These are phyloP conservation scores for Crucibulum parvulum DNA, from an alignment of 1,284 basidiomycete species.

Conservation along the genomic window DNA sequence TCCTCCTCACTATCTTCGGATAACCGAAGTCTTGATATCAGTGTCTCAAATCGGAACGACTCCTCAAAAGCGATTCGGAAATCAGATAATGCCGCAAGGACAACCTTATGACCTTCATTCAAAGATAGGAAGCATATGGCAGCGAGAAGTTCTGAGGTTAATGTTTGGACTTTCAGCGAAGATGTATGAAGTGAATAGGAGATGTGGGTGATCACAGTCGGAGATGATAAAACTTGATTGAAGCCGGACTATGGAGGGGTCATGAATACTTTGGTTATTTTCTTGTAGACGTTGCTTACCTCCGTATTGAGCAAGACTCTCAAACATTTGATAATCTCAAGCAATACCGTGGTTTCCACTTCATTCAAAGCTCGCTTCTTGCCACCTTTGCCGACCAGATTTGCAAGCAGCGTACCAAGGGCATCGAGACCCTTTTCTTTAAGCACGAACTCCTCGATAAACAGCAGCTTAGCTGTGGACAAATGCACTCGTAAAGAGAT, in stretches of 20 bases:
- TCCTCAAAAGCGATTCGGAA: conserved; percentile 78
- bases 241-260: conserved; percentile 67
- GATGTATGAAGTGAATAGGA: conserved; percentile 74
- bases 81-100: conserved; percentile 83
- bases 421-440: conserved; percentile 72
- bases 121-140: conserved; percentile 83
- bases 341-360: conserved; percentile 69
- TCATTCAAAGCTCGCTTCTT: conserved; percentile 67
- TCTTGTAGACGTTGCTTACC: conserved; percentile 45
- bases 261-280: neutral
- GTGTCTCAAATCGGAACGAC: conserved; percentile 80
- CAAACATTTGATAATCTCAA: conserved; percentile 83
- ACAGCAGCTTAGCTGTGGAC: conserved; percentile 81
- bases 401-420: conserved; percentile 62
- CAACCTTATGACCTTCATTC: conserved; percentile 74
- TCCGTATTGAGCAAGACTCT: conserved; percentile 87
- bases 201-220: conserved; percentile 77
- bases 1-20: conserved; percentile 48
- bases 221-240: conserved; percentile 67
- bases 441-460: conserved; percentile 81
- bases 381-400: conserved; percentile 67
- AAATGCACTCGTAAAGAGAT: conserved; percentile 88
- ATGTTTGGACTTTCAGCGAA: conserved; percentile 74
- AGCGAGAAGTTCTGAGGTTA: conserved; percentile 82
- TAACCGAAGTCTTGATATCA: conserved; percentile 72